Evolutionary conservation across 345 rosid species (phyloP).

Genomic region (Kandelia obovata): DNA sequence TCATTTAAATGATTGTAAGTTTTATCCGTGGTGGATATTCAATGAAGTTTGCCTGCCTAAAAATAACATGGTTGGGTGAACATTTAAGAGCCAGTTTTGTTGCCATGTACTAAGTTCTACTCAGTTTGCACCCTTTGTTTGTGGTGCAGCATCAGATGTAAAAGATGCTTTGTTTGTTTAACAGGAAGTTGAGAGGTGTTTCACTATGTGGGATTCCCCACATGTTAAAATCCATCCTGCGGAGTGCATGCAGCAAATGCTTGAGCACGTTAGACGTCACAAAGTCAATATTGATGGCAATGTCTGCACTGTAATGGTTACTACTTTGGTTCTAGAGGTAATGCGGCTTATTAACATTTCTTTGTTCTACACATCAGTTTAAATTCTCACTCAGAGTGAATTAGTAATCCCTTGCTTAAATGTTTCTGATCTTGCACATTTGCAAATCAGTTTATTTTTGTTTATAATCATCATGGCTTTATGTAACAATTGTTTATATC

Average conservation of each 20-base stretch:
- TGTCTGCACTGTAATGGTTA: constrained; percentile 35
- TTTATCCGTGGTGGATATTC: no score
- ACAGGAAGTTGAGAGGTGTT: constrained; percentile 21
- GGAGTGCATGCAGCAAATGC: constrained; percentile 31
- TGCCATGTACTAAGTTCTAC: no score
- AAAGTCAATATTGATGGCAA: constrained; percentile 34
- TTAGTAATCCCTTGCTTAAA: no score
- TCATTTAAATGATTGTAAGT: no score
- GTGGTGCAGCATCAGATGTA: no score
- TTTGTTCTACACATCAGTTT: neutral
- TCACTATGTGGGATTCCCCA: constrained; percentile 22
- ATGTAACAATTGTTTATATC: no score
- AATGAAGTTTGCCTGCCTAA: no score
- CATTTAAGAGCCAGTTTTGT: no score
- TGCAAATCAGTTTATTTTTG: no score
- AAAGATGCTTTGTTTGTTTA: neutral
- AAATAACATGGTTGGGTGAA: no score
- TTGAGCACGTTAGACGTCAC: constrained; percentile 33
- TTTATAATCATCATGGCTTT: neutral
- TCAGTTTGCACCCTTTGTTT: no score
- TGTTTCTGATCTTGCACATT: no score
- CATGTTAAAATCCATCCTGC: constrained; percentile 28
- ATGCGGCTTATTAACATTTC: neutral
- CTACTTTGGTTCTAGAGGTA: constrained; percentile 37
- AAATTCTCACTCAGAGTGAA: neutral